Evolutionary conservation across 257 asterid species (phyloP), one percentile per base, ranked within the genome.

Genomic region (Orobanche coerulescens): DNA sequence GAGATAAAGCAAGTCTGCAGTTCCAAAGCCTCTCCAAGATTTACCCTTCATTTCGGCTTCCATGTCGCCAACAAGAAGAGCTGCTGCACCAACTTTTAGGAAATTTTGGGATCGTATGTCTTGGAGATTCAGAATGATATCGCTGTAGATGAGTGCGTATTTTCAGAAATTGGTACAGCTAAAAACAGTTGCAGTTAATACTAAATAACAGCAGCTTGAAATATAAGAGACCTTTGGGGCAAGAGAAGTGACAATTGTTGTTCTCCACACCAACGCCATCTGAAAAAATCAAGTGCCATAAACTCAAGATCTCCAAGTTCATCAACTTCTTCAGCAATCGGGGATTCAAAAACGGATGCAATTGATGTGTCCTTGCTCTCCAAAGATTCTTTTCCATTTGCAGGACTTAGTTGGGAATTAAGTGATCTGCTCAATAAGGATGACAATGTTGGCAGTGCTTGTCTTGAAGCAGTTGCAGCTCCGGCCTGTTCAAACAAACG

Each of bases 41-140:
- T 87, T 86, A 62, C 95, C 99, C 84, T 89, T 89, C 82, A 84
- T 83, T 82, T 83, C 89, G 43, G 96, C 84, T 70, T 93, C 99
- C 96, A 89, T 78, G 74, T 93, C 99, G 65, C 96, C 97, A 7
- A 93, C 88, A 74, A 93, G 94, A 74, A 93, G 96, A 76, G 97
- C 97, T 57, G 99, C 99, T 31, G 99, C 99, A 61, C 99, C 97
- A 53, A 93, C 90, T 85, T 93, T 97, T 52, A 93, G 82, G 71
- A 93, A 87, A 79, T 87, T 86, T 76, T 76, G 94, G 63, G 85
- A 67, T 42, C 71, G 75, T 65, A 85, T 73, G 51, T 85, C 96
- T 79, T 85, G 88, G 71, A 84, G 84, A 67, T 80, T 84, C 73
- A 81, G 81, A 65, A 78, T 71, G 73, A 81, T 92, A 64, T 93